Evolutionary conservation across 257 asterid genomes (phyloP).

Genomic region (Agastache rugosa): DNA sequence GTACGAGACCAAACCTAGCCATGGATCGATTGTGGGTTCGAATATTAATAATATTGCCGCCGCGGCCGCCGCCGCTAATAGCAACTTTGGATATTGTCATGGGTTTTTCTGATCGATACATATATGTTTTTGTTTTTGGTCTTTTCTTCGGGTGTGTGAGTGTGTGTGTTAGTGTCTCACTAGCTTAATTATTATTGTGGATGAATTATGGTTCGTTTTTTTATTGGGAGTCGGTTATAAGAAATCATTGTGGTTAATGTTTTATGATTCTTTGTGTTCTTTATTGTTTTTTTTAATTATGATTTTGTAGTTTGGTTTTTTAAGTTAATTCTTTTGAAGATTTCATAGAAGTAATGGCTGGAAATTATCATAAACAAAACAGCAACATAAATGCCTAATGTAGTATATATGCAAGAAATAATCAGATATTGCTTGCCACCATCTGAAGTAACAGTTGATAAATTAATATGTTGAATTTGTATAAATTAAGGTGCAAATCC

Average conservation of each 20-base stretch:
- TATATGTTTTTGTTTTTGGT: too few species aligned
- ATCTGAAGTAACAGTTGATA: too few species aligned
- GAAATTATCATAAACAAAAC: too few species aligned
- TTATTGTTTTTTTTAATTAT: too few species aligned
- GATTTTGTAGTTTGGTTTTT: too few species aligned
- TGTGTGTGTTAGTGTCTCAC: slow-evolving; percentile 44
- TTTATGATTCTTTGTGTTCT: background rate
- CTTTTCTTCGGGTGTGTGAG: background rate
- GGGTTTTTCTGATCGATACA: slow-evolving; percentile 53
- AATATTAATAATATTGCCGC: slow-evolving; percentile 9
- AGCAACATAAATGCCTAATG: too few species aligned
- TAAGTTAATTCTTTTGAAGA: too few species aligned
- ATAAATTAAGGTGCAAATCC: too few species aligned
- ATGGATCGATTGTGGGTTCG: slow-evolving; percentile 23
- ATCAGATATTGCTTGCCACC: too few species aligned
- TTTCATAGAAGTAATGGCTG: too few species aligned
- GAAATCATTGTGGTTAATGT: background rate
- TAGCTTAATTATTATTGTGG: slow-evolving; percentile 39
- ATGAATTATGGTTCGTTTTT: background rate
- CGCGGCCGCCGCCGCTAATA: background rate
- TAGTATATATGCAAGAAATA: too few species aligned
- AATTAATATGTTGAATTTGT: too few species aligned
- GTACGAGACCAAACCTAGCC: slow-evolving; percentile 57
- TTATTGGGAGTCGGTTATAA: background rate
- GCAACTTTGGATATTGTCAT: slow-evolving; percentile 54